These are phyloP conservation scores for Candida maesae DNA, from an alignment of 805 yeast genomes.

Conservation along the genomic window DNA sequence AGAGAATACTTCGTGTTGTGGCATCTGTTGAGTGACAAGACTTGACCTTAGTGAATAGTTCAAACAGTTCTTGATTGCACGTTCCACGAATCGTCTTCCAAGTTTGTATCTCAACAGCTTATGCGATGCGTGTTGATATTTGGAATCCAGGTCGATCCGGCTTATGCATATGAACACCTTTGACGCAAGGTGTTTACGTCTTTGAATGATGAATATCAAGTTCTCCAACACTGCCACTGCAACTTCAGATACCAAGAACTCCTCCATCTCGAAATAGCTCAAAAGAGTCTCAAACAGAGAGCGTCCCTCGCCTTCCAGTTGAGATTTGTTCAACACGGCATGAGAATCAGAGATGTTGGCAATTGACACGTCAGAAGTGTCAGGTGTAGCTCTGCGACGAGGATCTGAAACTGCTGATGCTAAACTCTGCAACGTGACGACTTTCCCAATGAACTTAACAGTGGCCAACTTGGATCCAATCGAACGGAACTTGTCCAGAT, in stretches of 20 bases:
- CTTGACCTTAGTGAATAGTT: slow-evolving; percentile 38
- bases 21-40: slow-evolving; percentile 23
- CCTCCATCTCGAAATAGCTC: slow-evolving; percentile 49
- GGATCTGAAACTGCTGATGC: slow-evolving; percentile 24
- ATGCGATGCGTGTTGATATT: slow-evolving; percentile 43
- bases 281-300: slow-evolving; percentile 65
- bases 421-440: slow-evolving; percentile 50
- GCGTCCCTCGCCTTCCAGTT: slow-evolving; percentile 68
- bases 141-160: slow-evolving; percentile 55
- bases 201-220: slow-evolving; percentile 56
- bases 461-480: slow-evolving; percentile 62
- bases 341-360: slow-evolving; percentile 41
- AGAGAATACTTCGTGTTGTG: slow-evolving; percentile 18
- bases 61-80: slow-evolving; percentile 45
- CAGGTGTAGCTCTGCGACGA: slow-evolving; percentile 20
- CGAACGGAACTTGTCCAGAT: slow-evolving; percentile 38
- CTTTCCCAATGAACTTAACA: slow-evolving; percentile 64
- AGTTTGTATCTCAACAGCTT: slow-evolving; percentile 43
- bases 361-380: slow-evolving; percentile 22
- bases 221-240: slow-evolving; percentile 69
- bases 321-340: slow-evolving; percentile 51
- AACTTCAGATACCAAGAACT: slow-evolving; percentile 50
- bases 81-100: slow-evolving; percentile 58
- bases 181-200: slow-evolving; percentile 57
- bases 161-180: slow-evolving; percentile 58